A percentile compares a stretch with the other conserved stretches of the same genome.
Conservation (phyloP, 495 filamentous ascomycete species). For the Penicillium psychrofluorescens region DNA sequence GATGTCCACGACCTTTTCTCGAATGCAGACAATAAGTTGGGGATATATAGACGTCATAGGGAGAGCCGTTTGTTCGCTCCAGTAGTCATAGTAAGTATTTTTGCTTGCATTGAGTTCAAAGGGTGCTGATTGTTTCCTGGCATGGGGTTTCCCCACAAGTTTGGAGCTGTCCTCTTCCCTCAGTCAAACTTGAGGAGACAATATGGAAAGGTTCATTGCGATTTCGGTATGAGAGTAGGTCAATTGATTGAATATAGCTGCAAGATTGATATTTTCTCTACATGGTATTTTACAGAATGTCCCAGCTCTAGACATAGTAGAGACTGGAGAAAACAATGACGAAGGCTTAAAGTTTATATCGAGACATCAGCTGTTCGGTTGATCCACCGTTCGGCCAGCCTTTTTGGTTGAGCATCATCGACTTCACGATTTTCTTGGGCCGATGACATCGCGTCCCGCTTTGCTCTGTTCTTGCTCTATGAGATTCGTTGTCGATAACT, state of each 20-base stretch:
- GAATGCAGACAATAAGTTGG: too few species aligned
- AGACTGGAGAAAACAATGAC: neutral
- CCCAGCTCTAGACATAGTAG: too few species aligned
- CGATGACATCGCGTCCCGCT: conserved; percentile 2
- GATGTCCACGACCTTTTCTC: too few species aligned
- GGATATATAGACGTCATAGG: too few species aligned
- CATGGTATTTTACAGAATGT: too few species aligned
- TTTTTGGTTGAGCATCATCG: conserved; percentile 17
- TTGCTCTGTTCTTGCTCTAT: neutral
- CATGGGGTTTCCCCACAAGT: neutral
- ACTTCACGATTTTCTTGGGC: conserved; percentile 7
- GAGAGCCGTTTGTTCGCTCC: too few species aligned
- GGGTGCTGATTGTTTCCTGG: neutral
- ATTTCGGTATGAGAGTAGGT: too few species aligned
- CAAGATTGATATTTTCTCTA: too few species aligned
- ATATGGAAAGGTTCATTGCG: too few species aligned
- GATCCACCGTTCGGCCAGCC: conserved; percentile 7
- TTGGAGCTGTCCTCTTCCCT: too few species aligned
- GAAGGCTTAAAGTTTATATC: conserved; percentile 6
- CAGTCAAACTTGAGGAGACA: too few species aligned
- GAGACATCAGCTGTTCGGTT: conserved; percentile 5
- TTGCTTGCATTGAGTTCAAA: neutral
- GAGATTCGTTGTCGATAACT: conserved; percentile 7
- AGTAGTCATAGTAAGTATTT: neutral
- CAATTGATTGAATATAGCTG: too few species aligned